phyloP scores from a whole-genome alignment of 73 alveolate genomes.

The Symbiodinium natans region DNA sequence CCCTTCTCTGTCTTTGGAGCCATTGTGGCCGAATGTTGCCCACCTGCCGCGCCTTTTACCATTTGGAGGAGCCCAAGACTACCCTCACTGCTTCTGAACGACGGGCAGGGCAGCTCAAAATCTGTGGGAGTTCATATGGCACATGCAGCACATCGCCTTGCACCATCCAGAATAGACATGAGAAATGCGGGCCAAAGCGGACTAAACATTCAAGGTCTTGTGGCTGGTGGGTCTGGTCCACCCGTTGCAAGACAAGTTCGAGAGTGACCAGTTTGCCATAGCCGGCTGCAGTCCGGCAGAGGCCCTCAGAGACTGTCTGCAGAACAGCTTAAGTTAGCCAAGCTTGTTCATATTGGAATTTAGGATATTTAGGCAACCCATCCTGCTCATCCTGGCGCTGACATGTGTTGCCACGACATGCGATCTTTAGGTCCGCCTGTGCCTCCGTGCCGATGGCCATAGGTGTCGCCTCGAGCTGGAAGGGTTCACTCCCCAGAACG shows the following conservation, averaged over 20 bases:
- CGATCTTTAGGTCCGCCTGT: not conserved
- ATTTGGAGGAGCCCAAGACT: not conserved
- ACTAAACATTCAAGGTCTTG: slow-evolving; percentile 1
- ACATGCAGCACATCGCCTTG: too few relatives aligned
- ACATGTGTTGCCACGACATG: too few relatives aligned
- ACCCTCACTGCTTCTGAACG: not conserved
- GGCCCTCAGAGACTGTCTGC: too few relatives aligned
- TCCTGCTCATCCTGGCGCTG: too few relatives aligned
- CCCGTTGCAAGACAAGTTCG: slow-evolving; percentile 4
- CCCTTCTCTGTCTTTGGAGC: too few relatives aligned
- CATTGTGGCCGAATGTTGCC: too few relatives aligned
- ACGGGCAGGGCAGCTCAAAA: not conserved
- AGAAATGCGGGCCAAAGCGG: not conserved
- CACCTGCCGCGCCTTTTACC: too few relatives aligned
- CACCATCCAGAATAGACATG: not conserved
- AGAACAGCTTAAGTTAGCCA: too few relatives aligned
- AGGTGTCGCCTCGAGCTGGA: not conserved
- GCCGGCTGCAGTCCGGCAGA: not conserved
- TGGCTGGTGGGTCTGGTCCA: slow-evolving; percentile 65
- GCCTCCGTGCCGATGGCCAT: slow-evolving; percentile 1
- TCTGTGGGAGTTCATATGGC: too few relatives aligned
- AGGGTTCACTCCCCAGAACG: not conserved
- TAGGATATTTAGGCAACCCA: too few relatives aligned
- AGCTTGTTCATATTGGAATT: too few relatives aligned
- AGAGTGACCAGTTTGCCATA: slow-evolving; percentile 42